These are phyloP conservation scores for Nakaseomyces delphensis DNA, from an alignment of 1,139 yeast genomes.

Conservation along the genomic window DNA sequence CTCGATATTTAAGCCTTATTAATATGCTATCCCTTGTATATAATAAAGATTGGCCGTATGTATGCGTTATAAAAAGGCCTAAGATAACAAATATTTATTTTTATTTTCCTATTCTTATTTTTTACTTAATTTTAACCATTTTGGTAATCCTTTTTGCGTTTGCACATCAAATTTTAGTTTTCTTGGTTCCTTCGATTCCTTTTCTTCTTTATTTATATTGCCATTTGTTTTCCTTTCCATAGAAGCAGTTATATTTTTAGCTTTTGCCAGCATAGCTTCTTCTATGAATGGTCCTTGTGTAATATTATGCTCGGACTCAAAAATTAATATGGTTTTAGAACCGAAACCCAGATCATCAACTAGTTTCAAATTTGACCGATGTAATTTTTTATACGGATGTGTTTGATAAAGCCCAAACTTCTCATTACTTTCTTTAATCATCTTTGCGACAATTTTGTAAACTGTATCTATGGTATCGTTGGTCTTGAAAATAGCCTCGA, in stretches of 20 bases:
- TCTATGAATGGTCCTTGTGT: conserved; percentile 22
- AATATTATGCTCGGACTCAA: conserved; percentile 16
- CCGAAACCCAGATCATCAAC: conserved; percentile 26
- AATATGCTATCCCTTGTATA: no score
- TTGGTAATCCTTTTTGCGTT: conserved; percentile 28
- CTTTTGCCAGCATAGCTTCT: conserved; percentile 21
- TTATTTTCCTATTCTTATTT: no score
- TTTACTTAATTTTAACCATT: conserved; percentile 35
- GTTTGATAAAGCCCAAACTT: conserved; percentile 37
- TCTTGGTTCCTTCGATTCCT: conserved; percentile 1
- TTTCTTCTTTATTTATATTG: neutral
- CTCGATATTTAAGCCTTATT: no score
- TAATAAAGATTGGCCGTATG: no score
- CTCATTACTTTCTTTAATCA: conserved; percentile 26
- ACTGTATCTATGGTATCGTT: conserved; percentile 33
- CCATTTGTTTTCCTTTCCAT: neutral
- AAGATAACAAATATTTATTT: no score
- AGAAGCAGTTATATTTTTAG: conserved; percentile 7
- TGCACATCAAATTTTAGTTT: conserved; percentile 3
- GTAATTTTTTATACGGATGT: conserved; percentile 38
- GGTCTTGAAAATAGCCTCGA: conserved; percentile 42
- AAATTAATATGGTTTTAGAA: conserved; percentile 31
- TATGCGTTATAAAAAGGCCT: no score
- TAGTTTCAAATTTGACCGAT: conserved; percentile 14
- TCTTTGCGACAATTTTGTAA: conserved; percentile 35